These are phyloP conservation scores for Sporobolomyces roseus DNA, from an alignment of 768 basidiomycete genomes.

Conservation along the genomic window DNA sequence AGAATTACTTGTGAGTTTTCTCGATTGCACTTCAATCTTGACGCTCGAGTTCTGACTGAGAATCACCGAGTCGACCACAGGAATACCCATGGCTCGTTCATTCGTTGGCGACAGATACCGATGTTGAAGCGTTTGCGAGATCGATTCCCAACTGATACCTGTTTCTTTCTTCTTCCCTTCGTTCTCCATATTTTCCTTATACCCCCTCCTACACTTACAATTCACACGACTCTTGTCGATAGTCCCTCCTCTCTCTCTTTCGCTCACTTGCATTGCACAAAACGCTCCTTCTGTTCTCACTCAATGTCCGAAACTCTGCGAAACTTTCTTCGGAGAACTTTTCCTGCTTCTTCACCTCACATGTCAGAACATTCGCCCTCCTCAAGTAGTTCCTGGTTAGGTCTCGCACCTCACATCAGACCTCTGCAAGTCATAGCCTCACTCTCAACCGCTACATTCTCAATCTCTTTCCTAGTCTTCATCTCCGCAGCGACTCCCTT, in stretches of 20 bases:
- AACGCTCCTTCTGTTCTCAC: too few species aligned
- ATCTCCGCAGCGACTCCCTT: constrained; percentile 33
- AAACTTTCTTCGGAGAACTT: background rate
- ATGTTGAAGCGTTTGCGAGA: constrained; percentile 71
- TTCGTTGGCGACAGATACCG: constrained; percentile 60
- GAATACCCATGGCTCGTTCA: constrained; percentile 70
- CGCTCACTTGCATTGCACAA: too few species aligned
- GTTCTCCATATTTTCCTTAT: background rate
- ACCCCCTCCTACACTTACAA: too few species aligned
- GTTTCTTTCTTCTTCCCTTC: background rate
- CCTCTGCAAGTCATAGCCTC: constrained; percentile 9
- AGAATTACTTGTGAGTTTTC: constrained; percentile 45
- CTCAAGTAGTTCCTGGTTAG: background rate
- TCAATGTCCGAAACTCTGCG: background rate
- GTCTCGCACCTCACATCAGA: background rate
- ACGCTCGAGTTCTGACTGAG: too few species aligned
- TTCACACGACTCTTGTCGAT: too few species aligned
- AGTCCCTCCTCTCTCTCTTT: too few species aligned
- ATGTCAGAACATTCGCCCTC: background rate
- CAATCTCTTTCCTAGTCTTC: constrained; percentile 39
- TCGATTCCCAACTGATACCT: constrained; percentile 25
- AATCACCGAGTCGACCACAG: constrained; percentile 52
- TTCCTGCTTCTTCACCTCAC: background rate
- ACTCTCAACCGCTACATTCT: constrained; percentile 15
- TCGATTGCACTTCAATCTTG: background rate